phyloP scores from a whole-genome alignment of 805 yeast genomes.

The Saccharomyces jurei region DNA sequence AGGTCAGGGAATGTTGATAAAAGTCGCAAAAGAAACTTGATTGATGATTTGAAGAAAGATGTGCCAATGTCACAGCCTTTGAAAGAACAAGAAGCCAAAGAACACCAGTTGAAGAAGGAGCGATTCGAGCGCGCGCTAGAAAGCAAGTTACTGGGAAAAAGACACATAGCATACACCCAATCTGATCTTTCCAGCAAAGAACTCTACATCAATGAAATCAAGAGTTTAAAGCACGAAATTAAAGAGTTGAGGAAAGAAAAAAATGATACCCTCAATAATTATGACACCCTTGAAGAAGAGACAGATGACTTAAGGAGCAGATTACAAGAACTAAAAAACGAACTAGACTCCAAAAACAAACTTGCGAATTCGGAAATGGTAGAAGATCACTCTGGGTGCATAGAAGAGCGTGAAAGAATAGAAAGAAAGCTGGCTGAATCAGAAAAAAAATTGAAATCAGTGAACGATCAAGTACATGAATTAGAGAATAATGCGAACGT shows the following conservation, averaged over 20 bases:
- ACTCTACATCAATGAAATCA: background rate
- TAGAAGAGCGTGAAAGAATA: constrained; percentile 1
- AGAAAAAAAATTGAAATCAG: background rate
- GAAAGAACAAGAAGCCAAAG: constrained; percentile 25
- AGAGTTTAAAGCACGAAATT: constrained; percentile 5
- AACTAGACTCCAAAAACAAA: constrained; percentile 7
- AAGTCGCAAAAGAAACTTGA: constrained; percentile 10
- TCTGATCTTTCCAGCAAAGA: background rate
- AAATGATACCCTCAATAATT: background rate
- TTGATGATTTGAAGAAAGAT: constrained; percentile 16
- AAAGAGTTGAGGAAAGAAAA: constrained; percentile 6
- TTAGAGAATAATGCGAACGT: background rate
- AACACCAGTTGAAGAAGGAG: constrained; percentile 16
- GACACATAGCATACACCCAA: background rate
- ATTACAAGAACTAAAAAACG: constrained; percentile 8
- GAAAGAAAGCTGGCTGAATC: constrained; percentile 2
- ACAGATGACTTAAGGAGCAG: constrained; percentile 1
- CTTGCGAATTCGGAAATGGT: background rate
- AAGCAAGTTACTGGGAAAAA: background rate
- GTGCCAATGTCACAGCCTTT: constrained; percentile 25
- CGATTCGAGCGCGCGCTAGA: background rate
- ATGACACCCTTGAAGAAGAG: constrained; percentile 5
- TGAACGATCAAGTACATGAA: background rate
- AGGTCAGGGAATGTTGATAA: constrained; percentile 1
- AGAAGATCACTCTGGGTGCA: background rate